Percentiles rank a stretch among this genome's conserved stretches.
Evolutionary conservation across 345 rosid species (phyloP).

Genomic region (Salix udensis): DNA sequence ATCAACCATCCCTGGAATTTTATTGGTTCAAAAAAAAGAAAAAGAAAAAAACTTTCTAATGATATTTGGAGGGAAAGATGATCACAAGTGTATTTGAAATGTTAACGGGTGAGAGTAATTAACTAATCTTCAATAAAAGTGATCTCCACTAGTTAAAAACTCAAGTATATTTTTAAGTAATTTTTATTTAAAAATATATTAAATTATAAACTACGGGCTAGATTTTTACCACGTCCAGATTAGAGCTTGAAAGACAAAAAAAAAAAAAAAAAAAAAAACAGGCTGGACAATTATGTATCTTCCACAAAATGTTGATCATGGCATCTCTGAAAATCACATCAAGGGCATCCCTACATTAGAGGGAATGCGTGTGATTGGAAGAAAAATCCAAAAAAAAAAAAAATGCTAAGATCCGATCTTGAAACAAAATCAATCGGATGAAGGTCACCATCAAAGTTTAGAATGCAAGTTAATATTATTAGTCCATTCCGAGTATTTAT

Average conservation of each 20-base stretch:
- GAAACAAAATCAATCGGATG: too few species aligned
- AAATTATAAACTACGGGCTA: background rate
- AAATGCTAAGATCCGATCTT: background rate
- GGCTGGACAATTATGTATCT: background rate
- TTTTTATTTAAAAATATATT: too few species aligned
- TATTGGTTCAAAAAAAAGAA: background rate
- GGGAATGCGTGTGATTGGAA: background rate
- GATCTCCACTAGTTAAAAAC: background rate
- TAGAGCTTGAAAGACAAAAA: background rate
- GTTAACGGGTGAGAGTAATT: background rate
- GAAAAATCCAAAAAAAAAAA: background rate
- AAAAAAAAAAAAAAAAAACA: background rate
- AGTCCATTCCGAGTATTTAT: too few species aligned
- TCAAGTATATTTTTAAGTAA: too few species aligned
- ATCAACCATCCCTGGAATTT: background rate
- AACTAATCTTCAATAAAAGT: background rate
- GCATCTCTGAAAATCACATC: background rate
- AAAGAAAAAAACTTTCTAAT: background rate
- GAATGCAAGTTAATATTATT: too few species aligned
- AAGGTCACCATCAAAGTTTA: too few species aligned
- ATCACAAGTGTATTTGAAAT: background rate
- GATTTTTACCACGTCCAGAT: background rate
- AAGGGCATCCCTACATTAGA: background rate
- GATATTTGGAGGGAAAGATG: background rate
- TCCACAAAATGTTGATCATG: background rate